These are phyloP conservation scores for Candolleomyces eurysporus DNA, from an alignment of 768 basidiomycete genomes.

Conservation along the genomic window DNA sequence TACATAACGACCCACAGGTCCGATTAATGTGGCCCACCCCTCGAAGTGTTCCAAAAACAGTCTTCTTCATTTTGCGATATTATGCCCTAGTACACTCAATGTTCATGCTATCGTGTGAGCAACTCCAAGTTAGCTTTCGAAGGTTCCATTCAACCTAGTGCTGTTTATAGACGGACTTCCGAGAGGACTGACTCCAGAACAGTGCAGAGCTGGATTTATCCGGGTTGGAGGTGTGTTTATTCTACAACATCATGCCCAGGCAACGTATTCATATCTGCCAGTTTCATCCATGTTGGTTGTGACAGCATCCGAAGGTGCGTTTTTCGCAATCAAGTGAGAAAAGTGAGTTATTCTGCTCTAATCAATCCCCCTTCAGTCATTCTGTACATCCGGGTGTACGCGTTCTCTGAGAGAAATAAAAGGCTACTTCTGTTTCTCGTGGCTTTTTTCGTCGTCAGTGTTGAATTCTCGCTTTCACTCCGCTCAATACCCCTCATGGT, in stretches of 20 bases:
- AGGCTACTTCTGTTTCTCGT: background rate
- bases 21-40: conserved; percentile 16
- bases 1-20: background rate
- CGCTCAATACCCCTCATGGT: background rate
- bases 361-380: background rate
- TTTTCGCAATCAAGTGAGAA: background rate
- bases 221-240: background rate
- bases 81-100: background rate
- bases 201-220: background rate
- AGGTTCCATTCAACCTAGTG: background rate
- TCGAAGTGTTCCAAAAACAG: conserved; percentile 31
- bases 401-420: background rate
- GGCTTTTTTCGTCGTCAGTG: background rate
- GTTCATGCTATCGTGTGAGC: background rate
- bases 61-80: background rate
- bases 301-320: background rate
- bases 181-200: background rate
- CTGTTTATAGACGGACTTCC: background rate
- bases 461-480: background rate
- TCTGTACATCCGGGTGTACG: background rate
- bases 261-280: background rate
- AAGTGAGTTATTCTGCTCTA: background rate
- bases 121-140: background rate
- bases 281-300: background rate
- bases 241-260: background rate